Conservation (phyloP, 148 eudicot genomes). For the Suaeda aralocaspica region DNA sequence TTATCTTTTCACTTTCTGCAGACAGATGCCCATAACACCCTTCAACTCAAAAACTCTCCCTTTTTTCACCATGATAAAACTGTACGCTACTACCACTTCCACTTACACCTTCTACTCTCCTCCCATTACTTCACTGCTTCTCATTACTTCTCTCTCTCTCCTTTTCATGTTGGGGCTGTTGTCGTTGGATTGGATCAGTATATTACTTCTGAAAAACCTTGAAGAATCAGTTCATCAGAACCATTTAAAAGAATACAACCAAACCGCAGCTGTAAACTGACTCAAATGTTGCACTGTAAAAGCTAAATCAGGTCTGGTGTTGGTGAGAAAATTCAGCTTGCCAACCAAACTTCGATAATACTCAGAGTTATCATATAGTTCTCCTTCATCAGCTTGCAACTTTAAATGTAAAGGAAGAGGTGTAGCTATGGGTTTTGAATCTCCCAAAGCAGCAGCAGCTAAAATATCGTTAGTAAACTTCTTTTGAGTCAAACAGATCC, state of each 20-base stretch:
- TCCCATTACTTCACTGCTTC: neutral
- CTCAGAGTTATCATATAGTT: neutral
- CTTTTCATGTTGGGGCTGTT: conserved; percentile 85
- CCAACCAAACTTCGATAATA: neutral
- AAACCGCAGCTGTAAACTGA: too few species aligned
- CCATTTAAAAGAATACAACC: too few species aligned
- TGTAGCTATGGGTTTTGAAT: neutral
- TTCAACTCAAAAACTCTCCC: conserved; percentile 42
- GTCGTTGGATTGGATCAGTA: conserved; percentile 85
- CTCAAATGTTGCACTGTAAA: neutral
- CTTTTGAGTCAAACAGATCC: neutral
- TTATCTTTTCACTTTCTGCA: conserved; percentile 21
- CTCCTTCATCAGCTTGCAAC: neutral
- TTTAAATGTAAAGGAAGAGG: neutral
- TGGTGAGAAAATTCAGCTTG: neutral
- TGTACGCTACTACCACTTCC: conserved; percentile 32
- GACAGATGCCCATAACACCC: conserved; percentile 71
- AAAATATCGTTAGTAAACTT: neutral
- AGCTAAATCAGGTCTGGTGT: neutral
- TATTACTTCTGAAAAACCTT: conserved; percentile 82
- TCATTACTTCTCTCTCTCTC: conserved; percentile 1
- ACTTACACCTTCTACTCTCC: neutral
- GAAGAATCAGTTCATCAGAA: conserved; percentile 52
- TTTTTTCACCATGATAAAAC: conserved; percentile 71
- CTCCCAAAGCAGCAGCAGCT: too few species aligned